Evolutionary conservation across 2,329 filamentous ascomycete genomes (phyloP), one percentile per base, ranked within the genome.

Genomic region (Colletotrichum sp.): DNA sequence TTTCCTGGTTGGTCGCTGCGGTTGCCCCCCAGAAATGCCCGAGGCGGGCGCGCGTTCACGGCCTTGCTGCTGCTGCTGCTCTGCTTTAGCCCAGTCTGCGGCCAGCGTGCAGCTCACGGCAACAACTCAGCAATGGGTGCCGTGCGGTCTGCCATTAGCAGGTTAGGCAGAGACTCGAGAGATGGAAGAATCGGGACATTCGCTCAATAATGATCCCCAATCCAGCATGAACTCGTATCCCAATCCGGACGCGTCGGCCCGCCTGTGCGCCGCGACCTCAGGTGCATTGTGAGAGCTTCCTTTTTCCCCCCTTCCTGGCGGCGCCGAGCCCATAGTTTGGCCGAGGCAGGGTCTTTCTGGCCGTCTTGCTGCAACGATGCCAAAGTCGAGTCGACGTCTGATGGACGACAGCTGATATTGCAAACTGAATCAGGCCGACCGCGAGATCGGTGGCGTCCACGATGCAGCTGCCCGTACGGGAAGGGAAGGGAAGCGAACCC

Each of bases 371-470:
- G 24, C 26, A n/a, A 34, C 18, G 10, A 24, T 28, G 21, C 14
- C 55, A 59, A 59, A 26, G 16, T 28, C 26, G 21, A 28, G 16
- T 28, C 26, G 21, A 18, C 55, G 26, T 26, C 21, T 63, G 61
- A 43, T 28, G 61, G 61, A 14, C 61, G n/a, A 26, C n/a, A 24
- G 26, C 36, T 13, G 32, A 52, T 36, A 65, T 68, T 75, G 59
- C 70, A 64, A 59, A 26, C 18, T 68, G 64, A 68, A 52, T 65
- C 73, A 73, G 70, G 59, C 36, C 21, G 34, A 34, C 64, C 57
- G 64, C 64, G 32, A 64, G 70, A 75, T 75, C 73, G 73, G 70
- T 73, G 73, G 70, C 70, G 73, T 14, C 52, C 69, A 10, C 30
- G 34, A 68, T 24, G 55, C 36, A 57, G 30, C 52, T 63, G 28